These are phyloP conservation scores for Leishmania tarentolae DNA, from an alignment of 208 protist species.

Conservation along the genomic window DNA sequence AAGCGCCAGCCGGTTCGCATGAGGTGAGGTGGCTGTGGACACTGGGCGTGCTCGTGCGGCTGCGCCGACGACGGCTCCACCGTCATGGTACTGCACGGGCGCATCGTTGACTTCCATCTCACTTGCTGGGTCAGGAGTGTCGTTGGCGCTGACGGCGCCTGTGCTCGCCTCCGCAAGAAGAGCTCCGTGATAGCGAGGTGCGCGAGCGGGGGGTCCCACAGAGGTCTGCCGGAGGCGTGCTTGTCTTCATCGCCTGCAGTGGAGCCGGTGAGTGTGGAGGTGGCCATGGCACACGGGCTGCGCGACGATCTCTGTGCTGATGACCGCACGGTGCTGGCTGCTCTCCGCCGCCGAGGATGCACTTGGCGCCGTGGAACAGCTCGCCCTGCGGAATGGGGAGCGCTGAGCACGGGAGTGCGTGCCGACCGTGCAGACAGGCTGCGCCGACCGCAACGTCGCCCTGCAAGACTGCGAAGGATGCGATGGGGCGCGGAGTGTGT, in stretches of 20 bases:
- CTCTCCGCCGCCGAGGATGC: too few relatives aligned
- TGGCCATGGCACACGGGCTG: not conserved
- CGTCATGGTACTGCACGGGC: not conserved
- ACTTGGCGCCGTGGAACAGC: not conserved
- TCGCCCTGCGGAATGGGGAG: not conserved
- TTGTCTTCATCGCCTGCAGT: not conserved
- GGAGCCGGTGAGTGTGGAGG: not conserved
- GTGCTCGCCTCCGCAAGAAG: not conserved
- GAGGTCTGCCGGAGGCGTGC: not conserved
- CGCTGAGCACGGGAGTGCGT: not conserved
- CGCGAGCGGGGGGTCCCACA: too few relatives aligned
- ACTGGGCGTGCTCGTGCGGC: not conserved
- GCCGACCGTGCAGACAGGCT: too few relatives aligned
- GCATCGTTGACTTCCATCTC: not conserved
- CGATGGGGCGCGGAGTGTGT: not conserved
- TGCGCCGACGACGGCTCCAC: not conserved
- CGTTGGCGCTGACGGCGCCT: not conserved
- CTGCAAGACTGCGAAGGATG: too few relatives aligned
- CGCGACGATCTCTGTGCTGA: not conserved
- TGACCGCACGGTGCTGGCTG: not conserved
- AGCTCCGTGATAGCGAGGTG: not conserved
- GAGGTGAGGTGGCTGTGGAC: not conserved
- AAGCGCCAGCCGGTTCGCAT: not conserved
- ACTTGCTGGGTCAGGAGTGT: not conserved
- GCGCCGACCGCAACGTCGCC: too few relatives aligned